A percentile compares a stretch with the other conserved stretches of the same genome.
These are phyloP conservation scores for Aureobasidium namibiae DNA, from an alignment of 2,329 filamentous ascomycete genomes.

Conservation along the genomic window DNA sequence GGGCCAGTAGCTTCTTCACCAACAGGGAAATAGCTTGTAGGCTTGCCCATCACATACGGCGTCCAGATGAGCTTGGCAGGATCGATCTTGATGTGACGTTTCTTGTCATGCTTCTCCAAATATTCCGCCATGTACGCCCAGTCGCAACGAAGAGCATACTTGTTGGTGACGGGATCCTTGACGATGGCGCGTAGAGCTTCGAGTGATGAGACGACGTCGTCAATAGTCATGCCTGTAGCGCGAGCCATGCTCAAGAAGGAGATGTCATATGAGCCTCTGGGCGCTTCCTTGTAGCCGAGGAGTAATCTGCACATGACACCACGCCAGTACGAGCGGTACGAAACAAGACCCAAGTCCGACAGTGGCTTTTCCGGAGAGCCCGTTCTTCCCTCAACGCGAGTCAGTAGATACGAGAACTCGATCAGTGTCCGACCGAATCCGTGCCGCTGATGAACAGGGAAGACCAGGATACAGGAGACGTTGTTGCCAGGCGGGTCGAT, in stretches of 20 bases:
- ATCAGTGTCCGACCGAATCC: conserved; percentile 95
- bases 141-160: conserved; percentile 85
- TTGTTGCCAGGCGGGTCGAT: conserved; percentile 55
- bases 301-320: conserved; percentile 80
- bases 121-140: conserved; percentile 78
- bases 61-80: conserved; percentile 82
- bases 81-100: conserved; percentile 79
- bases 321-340: conserved; percentile 96
- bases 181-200: conserved; percentile 86
- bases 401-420: conserved; percentile 95
- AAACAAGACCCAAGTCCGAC: conserved; percentile 95
- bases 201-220: conserved; percentile 89
- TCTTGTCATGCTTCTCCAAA: conserved; percentile 79
- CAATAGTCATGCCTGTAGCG: conserved; percentile 87
- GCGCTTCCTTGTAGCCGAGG: conserved; percentile 46
- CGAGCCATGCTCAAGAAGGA: conserved; percentile 63
- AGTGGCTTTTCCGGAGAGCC: conserved; percentile 95
- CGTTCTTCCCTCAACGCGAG: conserved; percentile 84
- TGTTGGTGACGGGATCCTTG: conserved; percentile 76
- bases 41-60: conserved; percentile 88
- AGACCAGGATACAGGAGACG: conserved; percentile 90
- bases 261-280: conserved; percentile 24
- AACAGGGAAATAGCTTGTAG: conserved; percentile 28
- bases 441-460: conserved; percentile 94
- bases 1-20: conserved; percentile 29